Evolutionary conservation across 2,329 filamentous ascomycete genomes (phyloP).

Genomic region (Talaromyces sp.): DNA sequence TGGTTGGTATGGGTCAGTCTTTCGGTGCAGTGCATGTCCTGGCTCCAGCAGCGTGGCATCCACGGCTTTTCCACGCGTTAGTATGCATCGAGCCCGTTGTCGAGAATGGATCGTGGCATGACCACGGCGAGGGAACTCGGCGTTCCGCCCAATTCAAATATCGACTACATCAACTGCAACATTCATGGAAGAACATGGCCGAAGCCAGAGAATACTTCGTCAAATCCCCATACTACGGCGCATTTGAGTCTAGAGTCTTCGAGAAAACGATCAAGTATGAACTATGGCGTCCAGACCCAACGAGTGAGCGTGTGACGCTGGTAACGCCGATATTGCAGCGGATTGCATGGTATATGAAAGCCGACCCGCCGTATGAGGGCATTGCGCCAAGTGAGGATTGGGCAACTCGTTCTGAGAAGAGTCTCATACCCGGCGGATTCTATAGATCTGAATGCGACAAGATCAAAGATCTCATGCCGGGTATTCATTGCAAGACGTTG

Average conservation of each 20-base stretch:
- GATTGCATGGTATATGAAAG: constrained; percentile 12
- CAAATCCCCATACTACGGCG: constrained; percentile 14
- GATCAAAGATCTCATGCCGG: constrained; percentile 11
- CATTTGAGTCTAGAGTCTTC: constrained; percentile 15
- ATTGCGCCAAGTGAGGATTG: constrained; percentile 17
- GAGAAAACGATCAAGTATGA: constrained; percentile 15
- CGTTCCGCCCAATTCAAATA: constrained; percentile 4
- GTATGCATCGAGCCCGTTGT: constrained; percentile 15
- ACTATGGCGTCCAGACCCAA: constrained; percentile 14
- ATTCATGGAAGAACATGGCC: constrained; percentile 10
- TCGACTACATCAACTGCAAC: constrained; percentile 1
- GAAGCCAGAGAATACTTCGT: constrained; percentile 9
- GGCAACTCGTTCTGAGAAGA: constrained; percentile 13
- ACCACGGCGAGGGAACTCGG: background rate
- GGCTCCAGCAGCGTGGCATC: constrained; percentile 17
- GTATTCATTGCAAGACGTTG: constrained; percentile 16
- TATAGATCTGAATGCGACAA: constrained; percentile 17
- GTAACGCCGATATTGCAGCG: constrained; percentile 15
- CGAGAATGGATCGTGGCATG: constrained; percentile 18
- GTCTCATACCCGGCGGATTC: constrained; percentile 13
- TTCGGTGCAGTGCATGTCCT: constrained; percentile 14
- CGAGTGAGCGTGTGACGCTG: constrained; percentile 4
- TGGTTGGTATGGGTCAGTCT: constrained; percentile 16
- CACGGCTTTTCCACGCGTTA: constrained; percentile 13
- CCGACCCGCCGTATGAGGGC: constrained; percentile 13